Base-by-base conservation (phyloP, 2,329 filamentous ascomycete species). In the Cryphonectria carpinicola region DNA sequence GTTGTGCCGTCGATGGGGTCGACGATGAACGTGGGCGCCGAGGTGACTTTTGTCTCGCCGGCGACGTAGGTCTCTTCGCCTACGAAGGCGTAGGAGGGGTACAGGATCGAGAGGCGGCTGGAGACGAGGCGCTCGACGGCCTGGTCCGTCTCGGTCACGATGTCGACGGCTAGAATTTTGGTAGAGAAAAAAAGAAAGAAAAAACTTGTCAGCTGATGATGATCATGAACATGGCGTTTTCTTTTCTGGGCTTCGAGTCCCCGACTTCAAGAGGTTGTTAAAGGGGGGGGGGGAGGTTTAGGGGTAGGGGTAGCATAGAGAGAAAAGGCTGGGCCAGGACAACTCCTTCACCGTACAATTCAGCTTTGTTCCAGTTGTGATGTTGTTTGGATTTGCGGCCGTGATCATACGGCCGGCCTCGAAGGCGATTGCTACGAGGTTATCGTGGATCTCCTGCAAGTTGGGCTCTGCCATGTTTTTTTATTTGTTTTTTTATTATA, bases 1-100 rank as follows among this genome's bases (percentile, higher is more conserved):
- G 91, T 93, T 8, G 89, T 94, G 77, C 92, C 93, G 81, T 95
- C 93, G 75, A 95, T 94, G 61, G 93, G 93, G 79, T 95, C 93
- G 74, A 93, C 90, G 77, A 95, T 87, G 81, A 95, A 95, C 60
- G 93, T 95, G 1, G 93, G 92, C 22, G 86, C 86, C 41, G 85
- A 79, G 0, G 89, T 91, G 63, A 95, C 83, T 60, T 80, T 82
- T 72, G 84, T 83, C 49, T 85, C 82, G 75, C 92, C 92, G 1
- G 91, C 87, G 73, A 89, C 84, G 82, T 93, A 92, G 39, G 92
- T 94, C 81, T 95, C 92, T 78, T 93, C 92, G 78, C 92, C 92
- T 79, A 94, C 89, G 80, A 93, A 93, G 74, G 84, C 79, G 76
- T 87, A 87, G 72, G 78, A 74, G 0, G 90, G 89, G 78, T 89